Evolutionary conservation across 176 grass and related monocot genomes (phyloP).

Genomic region (Oryza brachyantha): DNA sequence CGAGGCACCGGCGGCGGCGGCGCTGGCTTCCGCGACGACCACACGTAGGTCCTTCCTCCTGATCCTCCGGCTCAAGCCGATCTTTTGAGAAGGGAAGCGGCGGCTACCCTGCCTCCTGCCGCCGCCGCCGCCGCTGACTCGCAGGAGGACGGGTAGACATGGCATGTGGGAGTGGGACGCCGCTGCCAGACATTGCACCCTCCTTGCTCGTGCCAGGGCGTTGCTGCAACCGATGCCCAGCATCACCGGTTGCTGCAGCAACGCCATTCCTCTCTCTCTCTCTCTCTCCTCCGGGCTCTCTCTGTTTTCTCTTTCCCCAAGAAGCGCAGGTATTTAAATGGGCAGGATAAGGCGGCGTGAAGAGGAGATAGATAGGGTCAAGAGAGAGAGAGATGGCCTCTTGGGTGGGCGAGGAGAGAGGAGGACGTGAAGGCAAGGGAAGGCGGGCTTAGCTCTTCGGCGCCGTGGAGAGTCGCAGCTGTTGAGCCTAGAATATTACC

Average conservation of each 20-base stretch:
- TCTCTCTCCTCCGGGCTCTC: background rate
- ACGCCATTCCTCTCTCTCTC: slow-evolving; percentile 38
- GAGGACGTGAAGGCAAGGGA: slow-evolving; percentile 2
- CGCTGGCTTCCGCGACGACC: slow-evolving; percentile 18
- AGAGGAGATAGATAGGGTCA: slow-evolving; percentile 19
- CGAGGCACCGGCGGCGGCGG: background rate
- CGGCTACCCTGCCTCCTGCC: background rate
- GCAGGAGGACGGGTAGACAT: slow-evolving; percentile 20
- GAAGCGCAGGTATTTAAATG: slow-evolving; percentile 43
- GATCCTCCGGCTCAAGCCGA: slow-evolving; percentile 5
- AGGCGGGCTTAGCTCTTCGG: slow-evolving; percentile 21
- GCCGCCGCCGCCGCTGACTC: slow-evolving; percentile 27
- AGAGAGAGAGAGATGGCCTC: slow-evolving; percentile 13
- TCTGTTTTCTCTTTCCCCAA: slow-evolving; percentile 4
- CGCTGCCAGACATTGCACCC: slow-evolving; percentile 17
- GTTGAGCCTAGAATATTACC: background rate
- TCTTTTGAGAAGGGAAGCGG: background rate
- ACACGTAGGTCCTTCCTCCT: background rate
- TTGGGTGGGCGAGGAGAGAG: slow-evolving; percentile 18
- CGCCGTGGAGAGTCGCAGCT: slow-evolving; percentile 35
- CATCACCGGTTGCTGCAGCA: slow-evolving; percentile 40
- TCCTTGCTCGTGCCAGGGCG: slow-evolving; percentile 22
- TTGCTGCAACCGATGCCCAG: slow-evolving; percentile 42
- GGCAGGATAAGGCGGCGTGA: slow-evolving; percentile 34
- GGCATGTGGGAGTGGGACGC: slow-evolving; percentile 32